Conservation (phyloP, 2,329 filamentous ascomycete genomes). For the Calonectria honghensis region DNA sequence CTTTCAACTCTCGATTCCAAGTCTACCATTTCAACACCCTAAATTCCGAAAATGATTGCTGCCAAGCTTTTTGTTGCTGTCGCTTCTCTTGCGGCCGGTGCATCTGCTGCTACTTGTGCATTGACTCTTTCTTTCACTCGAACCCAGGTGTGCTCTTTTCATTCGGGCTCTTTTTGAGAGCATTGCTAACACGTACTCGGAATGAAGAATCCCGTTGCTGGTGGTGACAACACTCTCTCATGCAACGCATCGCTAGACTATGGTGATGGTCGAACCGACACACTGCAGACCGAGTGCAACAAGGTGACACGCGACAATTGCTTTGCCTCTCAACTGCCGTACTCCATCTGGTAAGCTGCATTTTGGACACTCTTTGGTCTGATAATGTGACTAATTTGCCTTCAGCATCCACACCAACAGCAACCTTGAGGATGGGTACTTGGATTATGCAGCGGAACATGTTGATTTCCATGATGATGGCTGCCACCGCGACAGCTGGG, state of each 20-base stretch:
- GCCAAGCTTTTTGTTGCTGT: neutral
- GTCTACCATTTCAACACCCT: too few species aligned
- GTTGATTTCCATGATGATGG: slow-evolving; percentile 12
- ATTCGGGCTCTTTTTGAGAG: too few species aligned
- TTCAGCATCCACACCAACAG: neutral
- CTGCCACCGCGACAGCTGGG: slow-evolving; percentile 2
- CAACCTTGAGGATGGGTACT: neutral
- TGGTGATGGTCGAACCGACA: neutral
- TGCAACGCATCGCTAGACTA: neutral
- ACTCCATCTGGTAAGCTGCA: neutral
- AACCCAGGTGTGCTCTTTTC: neutral
- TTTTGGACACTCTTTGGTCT: too few species aligned
- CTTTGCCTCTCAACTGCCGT: neutral
- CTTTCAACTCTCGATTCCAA: neutral
- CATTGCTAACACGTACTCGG: neutral
- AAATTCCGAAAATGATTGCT: neutral
- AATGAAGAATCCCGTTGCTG: neutral
- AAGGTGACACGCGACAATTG: neutral
- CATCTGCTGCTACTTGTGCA: slow-evolving; percentile 4
- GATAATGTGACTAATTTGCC: neutral
- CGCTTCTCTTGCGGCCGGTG: neutral
- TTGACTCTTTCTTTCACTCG: neutral
- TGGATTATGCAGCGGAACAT: neutral
- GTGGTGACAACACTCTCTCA: slow-evolving; percentile 5
- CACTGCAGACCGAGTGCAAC: neutral